These are phyloP conservation scores for Fistulina hepatica DNA, from an alignment of 1,284 basidiomycete species.

Conservation along the genomic window DNA sequence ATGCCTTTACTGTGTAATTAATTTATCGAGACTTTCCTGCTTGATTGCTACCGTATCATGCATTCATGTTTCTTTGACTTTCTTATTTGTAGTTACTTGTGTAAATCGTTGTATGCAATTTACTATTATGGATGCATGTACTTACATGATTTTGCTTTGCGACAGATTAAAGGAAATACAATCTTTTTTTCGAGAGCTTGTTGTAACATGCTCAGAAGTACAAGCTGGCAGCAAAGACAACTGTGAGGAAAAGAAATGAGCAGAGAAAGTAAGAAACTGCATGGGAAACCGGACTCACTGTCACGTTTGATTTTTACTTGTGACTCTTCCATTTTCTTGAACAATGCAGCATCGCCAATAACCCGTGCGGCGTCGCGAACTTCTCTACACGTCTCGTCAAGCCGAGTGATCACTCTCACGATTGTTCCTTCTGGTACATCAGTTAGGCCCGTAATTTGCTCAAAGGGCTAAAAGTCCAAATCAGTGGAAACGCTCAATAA, in stretches of 20 bases:
- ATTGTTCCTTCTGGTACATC: constrained; percentile 97
- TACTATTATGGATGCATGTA: too few species aligned
- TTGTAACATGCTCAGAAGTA: constrained; percentile 56
- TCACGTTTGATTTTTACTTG: constrained; percentile 91
- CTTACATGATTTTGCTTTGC: too few species aligned
- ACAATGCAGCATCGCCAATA: constrained; percentile 91
- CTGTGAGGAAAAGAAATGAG: constrained; percentile 26
- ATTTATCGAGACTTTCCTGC: too few species aligned
- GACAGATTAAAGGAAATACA: too few species aligned
- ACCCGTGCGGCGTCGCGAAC: constrained; percentile 95
- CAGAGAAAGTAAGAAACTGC: not conserved
- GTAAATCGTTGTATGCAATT: too few species aligned
- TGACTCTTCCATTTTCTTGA: constrained; percentile 96
- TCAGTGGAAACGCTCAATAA: constrained; percentile 4
- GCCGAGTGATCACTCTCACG: constrained; percentile 88
- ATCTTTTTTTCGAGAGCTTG: too few species aligned
- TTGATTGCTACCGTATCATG: too few species aligned
- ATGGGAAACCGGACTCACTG: constrained; percentile 44
- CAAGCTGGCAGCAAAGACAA: constrained; percentile 79
- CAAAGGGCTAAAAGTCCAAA: constrained; percentile 71
- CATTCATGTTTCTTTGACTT: too few species aligned
- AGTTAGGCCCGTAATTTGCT: constrained; percentile 86
- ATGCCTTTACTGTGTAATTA: too few species aligned
- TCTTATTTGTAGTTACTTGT: too few species aligned
- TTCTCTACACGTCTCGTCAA: constrained; percentile 96